Evolutionary conservation across 805 yeast species (phyloP).

Genomic region (Candida tibetensis): DNA sequence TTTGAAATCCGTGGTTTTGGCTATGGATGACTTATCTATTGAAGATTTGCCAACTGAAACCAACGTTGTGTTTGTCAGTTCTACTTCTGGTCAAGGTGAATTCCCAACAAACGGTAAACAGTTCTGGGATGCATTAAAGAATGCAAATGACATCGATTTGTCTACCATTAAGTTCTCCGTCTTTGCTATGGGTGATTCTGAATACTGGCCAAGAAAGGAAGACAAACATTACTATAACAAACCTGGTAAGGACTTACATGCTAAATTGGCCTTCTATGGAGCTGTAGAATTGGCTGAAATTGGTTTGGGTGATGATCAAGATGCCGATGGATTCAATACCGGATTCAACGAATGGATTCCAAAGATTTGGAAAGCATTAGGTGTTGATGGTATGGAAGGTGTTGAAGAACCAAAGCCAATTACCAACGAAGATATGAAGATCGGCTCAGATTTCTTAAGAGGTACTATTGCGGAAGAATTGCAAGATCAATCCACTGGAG

Average conservation of each 20-base stretch:
- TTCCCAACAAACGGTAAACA: conserved; percentile 78
- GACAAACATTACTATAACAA: conserved; percentile 92
- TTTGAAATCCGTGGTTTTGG: conserved; percentile 58
- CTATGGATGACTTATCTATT: conserved; percentile 69
- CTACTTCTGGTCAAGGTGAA: conserved; percentile 87
- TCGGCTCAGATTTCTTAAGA: conserved; percentile 80
- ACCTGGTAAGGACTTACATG: conserved; percentile 73
- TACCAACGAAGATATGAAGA: conserved; percentile 94
- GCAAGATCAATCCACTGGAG: conserved; percentile 79
- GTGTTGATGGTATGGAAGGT: conserved; percentile 77
- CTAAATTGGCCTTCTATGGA: conserved; percentile 65
- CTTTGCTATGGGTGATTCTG: conserved; percentile 78
- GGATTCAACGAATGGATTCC: conserved; percentile 90
- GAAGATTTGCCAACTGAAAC: conserved; percentile 74
- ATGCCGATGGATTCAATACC: conserved; percentile 90
- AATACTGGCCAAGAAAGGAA: conserved; percentile 96
- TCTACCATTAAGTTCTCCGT: conserved; percentile 56
- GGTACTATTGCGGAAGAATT: conserved; percentile 92
- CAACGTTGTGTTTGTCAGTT: conserved; percentile 64
- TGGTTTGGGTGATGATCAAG: conserved; percentile 96
- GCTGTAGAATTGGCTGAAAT: conserved; percentile 70
- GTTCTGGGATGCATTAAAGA: conserved; percentile 71
- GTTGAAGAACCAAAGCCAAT: conserved; percentile 87
- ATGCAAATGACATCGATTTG: conserved; percentile 61
- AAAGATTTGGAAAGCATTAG: conserved; percentile 80